phyloP scores from a whole-genome alignment of 768 basidiomycete genomes.

The Leccinum broughii region DNA sequence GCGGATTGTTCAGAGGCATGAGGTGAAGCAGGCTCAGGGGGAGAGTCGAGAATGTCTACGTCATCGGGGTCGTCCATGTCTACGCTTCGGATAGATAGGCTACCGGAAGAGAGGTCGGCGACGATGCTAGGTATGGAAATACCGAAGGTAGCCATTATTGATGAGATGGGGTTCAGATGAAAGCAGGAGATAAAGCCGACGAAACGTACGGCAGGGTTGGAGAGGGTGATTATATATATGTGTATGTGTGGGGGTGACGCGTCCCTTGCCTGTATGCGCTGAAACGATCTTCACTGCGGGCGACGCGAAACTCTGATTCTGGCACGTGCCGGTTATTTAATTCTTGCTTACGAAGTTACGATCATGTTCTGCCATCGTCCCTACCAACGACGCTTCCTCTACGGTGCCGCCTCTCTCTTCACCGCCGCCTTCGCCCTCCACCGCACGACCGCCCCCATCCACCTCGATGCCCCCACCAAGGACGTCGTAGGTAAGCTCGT shows the following conservation, averaged over 20 bases:
- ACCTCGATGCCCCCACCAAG: constrained; percentile 45
- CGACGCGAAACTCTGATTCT: neutral
- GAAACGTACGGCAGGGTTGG: constrained; percentile 26
- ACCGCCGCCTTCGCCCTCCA: constrained; percentile 31
- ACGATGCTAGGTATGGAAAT: constrained; percentile 23
- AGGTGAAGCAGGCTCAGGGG: constrained; percentile 32
- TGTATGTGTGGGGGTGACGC: constrained; percentile 29
- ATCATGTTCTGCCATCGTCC: constrained; percentile 17
- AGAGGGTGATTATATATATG: constrained; percentile 15
- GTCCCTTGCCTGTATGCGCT: constrained; percentile 22
- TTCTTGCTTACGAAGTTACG: too few species aligned
- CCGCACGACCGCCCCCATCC: constrained; percentile 30
- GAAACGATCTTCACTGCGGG: neutral
- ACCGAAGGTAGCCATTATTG: constrained; percentile 21
- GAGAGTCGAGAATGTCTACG: constrained; percentile 44
- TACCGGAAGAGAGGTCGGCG: constrained; percentile 26
- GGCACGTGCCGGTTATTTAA: constrained; percentile 16
- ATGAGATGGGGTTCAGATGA: constrained; percentile 23
- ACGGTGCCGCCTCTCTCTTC: constrained; percentile 36
- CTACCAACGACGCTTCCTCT: constrained; percentile 28
- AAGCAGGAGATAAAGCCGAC: constrained; percentile 17
- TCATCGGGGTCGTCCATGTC: constrained; percentile 61
- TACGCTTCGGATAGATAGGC: constrained; percentile 22
- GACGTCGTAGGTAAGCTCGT: constrained; percentile 26
- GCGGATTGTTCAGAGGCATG: constrained; percentile 35